These are phyloP conservation scores for Dryas octopetala DNA, from an alignment of 306 rosid genomes.

Conservation along the genomic window DNA sequence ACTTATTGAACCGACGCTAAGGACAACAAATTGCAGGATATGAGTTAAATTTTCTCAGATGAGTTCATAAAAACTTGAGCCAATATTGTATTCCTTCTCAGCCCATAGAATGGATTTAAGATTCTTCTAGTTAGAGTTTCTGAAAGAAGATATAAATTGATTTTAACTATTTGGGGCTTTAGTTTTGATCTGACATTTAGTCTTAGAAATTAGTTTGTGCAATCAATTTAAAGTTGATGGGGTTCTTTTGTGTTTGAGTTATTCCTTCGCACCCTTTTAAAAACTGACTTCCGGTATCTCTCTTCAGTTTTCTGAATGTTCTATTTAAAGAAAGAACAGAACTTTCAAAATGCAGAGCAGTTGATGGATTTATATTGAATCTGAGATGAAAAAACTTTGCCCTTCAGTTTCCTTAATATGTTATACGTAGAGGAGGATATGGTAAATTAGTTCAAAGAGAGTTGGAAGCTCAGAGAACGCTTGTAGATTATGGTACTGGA, in stretches of 20 bases:
- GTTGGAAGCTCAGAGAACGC: conserved; percentile 94
- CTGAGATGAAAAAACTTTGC: background rate
- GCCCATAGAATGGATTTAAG: no score
- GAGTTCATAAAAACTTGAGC: no score
- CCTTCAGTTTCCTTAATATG: conserved; percentile 56
- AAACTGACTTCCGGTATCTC: background rate
- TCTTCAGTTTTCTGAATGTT: background rate
- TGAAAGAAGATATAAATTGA: background rate
- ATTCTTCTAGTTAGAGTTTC: background rate
- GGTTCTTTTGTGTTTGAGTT: conserved; percentile 8
- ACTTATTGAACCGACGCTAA: no score
- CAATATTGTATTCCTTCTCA: no score
- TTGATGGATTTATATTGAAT: background rate
- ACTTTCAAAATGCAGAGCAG: background rate
- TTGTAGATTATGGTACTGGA: conserved; percentile 94
- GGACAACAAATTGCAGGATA: no score
- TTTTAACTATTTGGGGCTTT: background rate
- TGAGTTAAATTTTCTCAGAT: no score
- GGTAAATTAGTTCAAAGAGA: conserved; percentile 90
- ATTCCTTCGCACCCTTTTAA: background rate
- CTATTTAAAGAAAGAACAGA: background rate
- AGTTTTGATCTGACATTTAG: background rate
- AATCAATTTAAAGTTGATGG: background rate
- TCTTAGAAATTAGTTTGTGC: background rate
- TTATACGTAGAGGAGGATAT: conserved; percentile 89